Evolutionary conservation across 208 protist species (phyloP), one percentile per base, ranked within the genome.

Genomic region (Leishmania gerbilli): DNA sequence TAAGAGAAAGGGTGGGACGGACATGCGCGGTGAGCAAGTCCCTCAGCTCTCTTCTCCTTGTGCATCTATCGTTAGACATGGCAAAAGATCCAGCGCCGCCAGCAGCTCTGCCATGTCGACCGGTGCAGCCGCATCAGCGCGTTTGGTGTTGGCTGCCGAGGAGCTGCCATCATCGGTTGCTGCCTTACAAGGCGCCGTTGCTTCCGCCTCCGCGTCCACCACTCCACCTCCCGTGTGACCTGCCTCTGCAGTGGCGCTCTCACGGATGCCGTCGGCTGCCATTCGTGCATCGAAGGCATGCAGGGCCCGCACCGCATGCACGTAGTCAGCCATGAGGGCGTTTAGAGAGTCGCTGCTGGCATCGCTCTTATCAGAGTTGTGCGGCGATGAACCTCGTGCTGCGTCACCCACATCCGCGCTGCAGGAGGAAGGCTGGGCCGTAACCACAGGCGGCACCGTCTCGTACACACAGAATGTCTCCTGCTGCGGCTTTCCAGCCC

Each of bases 401-500:
- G 62, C 37, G 40, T 53, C 24, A n/a, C 8, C 31, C 42, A 47
- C 34, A 7, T 68, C 40, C 11, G 58, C n/a, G 21, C 13, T 13
- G 42, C 64, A 53, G 13, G 72, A 64, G 34, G 69, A 51, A 34
- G 45, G 42, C 24, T 17, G 40, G 24, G 15, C 9, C 11, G 37
- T 17, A 68, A 1, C 60, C 7, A 15, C 31, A 51, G 53, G 40
- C 51, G 76, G 62, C 27, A 40, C 51, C 31, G 53, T 31, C 24
- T 82, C 40, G 74, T 82, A 80, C 45, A 87, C 72, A 19, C 40
- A 34, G 42, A 89, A 80, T 0, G 17, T 49, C 51, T 78, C 42
- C 75, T 94, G 83, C 17, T 17, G 31, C 51, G 90, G 88, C 71
- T 92, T 93, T 21, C 80, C 89, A 2, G 31, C 71, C 87, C 88